Conservation (phyloP, 2,329 filamentous ascomycete species). For the Claviceps arundinis region DNA sequence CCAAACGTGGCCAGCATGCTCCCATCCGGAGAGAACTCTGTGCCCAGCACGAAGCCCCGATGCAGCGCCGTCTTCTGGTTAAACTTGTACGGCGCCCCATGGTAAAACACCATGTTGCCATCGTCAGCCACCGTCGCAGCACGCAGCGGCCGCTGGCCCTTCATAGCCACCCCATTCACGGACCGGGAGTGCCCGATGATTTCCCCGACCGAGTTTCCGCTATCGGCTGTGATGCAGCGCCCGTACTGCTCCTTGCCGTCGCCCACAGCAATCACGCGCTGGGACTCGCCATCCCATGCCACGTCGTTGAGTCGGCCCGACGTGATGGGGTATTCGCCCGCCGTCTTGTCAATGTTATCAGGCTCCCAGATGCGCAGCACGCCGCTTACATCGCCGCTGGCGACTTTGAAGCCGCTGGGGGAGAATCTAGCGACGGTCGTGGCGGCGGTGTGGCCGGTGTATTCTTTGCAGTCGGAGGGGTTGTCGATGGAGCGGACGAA, state of each 20-base stretch:
- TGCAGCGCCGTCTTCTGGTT: slow-evolving; percentile 72
- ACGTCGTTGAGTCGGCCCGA: slow-evolving; percentile 91
- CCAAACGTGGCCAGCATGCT: slow-evolving; percentile 72
- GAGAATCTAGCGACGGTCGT: slow-evolving; percentile 91
- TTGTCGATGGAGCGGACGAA: slow-evolving; percentile 92
- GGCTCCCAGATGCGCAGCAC: slow-evolving; percentile 87
- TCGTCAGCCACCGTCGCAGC: slow-evolving; percentile 89
- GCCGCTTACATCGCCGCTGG: slow-evolving; percentile 77
- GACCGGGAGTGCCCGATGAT: slow-evolving; percentile 82
- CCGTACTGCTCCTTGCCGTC: slow-evolving; percentile 90
- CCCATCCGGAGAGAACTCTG: slow-evolving; percentile 84
- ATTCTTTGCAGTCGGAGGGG: slow-evolving; percentile 73
- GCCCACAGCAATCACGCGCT: slow-evolving; percentile 90
- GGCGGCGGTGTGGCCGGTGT: slow-evolving; percentile 75
- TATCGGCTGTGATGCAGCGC: slow-evolving; percentile 88
- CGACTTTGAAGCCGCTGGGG: slow-evolving; percentile 88
- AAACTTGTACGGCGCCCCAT: slow-evolving; percentile 94
- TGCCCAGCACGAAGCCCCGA: slow-evolving; percentile 76
- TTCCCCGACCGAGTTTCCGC: slow-evolving; percentile 90
- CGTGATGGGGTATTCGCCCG: slow-evolving; percentile 90
- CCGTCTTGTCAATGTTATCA: slow-evolving; percentile 70
- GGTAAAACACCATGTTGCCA: slow-evolving; percentile 77
- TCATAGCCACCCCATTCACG: slow-evolving; percentile 83
- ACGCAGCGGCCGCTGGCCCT: slow-evolving; percentile 77
- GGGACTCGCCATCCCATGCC: slow-evolving; percentile 93